Evolutionary conservation across 805 yeast species (phyloP), one percentile per base, ranked within the genome.

Genomic region (Yarrowia porcina): DNA sequence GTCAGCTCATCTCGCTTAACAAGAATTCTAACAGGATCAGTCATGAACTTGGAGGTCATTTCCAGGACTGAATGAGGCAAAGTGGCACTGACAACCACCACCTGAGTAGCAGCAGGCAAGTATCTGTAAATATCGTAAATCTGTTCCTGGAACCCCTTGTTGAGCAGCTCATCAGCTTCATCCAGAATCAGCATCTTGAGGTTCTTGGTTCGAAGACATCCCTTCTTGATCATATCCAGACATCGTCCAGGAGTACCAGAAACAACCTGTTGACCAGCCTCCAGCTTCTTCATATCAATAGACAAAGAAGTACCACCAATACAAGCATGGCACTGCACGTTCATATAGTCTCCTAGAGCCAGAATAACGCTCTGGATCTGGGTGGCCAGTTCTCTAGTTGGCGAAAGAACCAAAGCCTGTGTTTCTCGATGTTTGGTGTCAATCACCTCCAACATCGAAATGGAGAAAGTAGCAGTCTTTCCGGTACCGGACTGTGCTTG

Each of bases 191-290:
- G 84, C 96, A 94, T 90, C 82, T 91, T 90, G 72, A 94, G 82
- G 76, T 86, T 82, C 71, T 89, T 84, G 67, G 96, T 87, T 74
- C 80, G 85, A 77, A 94, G 85, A 78, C 80, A 82, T 72, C 96
- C 83, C 76, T 97, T 85, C 78, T 89, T 89, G 74, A 94, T 92
- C 93, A 94, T 90, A 77, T 94, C 98, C 72, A 81, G 84, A 67
- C 94, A 97, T 80, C 99, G 86, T 73, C 99, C 99, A 70, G 99
- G 99, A 65, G 99, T 94, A 74, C 98, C 99, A 71, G 91, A 93
- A 64, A 94, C 96, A 65, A 93, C 83, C 79, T 93, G 97, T 68
- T 89, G 96, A 69, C 96, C 96, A 67, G 84, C 83, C 72, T 83
- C 82, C 75, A 94, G 83, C 68, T 89, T 90, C 75, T 86, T 88